Base-by-base conservation (phyloP, 2,329 filamentous ascomycete genomes). In the Trichoderma asperellum region DNA sequence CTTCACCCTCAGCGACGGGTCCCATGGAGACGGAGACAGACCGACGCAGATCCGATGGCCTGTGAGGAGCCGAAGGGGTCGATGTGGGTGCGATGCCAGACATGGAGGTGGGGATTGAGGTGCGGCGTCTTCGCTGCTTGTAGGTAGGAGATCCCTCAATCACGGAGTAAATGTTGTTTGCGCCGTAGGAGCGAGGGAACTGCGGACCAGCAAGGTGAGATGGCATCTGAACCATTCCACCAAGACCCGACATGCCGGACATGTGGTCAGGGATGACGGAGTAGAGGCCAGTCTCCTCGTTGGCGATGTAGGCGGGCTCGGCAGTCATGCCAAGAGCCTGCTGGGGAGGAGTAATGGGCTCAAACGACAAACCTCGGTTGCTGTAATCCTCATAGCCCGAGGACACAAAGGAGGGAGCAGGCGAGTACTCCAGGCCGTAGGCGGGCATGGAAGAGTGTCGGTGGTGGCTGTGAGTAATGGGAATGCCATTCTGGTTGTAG, bases 131-230 rank as follows among this genome's bases (percentile, higher is more conserved):
- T 75, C 96, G 89, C 85, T 98, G 96, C 87, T 99, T 99, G 84
- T 99, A 99, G 47, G 96, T 98, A 14, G 96, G 96, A 34, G 96
- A 99, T 60, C 96, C 96, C 83, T 99, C 96, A 77, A 98, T 96
- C 61, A 97, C 94, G 60, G 93, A 95, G 84, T 97, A 97, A 74
- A 96, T 92, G 79, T 93, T 97, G 80, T 91, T 91, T 64, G 84
- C 79, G 70, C 86, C 86, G 74, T 93, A 93, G 37, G 90, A 88
- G 57, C 92, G 89, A 32, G 91, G 88, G 81, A 93, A 97, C 76
- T 94, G 92, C 60, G 91, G 88, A 35, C 91, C 92, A 67, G 91
- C 88, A 71, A 97, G 82, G 80, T 95, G 96, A 16, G 94, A 94
- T 5, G 92, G 92, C 57, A 97, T 86, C 79, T 96, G 93, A 83